Base-by-base conservation (phyloP, 257 asterid species). In the Jaltomata sinuosa region DNA sequence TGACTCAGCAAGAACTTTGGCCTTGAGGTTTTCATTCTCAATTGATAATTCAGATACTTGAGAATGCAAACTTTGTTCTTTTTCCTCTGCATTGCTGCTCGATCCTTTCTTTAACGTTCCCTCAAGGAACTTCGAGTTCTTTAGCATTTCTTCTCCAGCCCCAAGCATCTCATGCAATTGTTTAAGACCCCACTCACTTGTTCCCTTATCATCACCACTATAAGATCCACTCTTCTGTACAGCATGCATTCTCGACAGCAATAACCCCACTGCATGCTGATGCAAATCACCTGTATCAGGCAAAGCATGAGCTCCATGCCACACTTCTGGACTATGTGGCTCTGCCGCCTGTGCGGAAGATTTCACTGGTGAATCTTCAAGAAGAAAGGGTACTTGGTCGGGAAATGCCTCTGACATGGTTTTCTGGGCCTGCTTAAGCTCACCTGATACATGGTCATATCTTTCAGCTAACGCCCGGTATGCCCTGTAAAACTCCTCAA, bases 361-460 rank as follows among this genome's bases (percentile, higher is more conserved):
- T 82, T 87, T 92, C 49, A 91, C 83, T 84, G 94, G 90, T 12
- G 97, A 90, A 82, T 92, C 97, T 21, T 93, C 98, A 4, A 91
- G 88, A 38, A 89, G 90, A 59, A 89, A 90, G 29, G 97, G 97
- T 31, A 91, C 86, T 87, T 97, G 94, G 79, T 97, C 93, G 19
- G 99, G 98, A 84, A 97, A 94, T 10, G 94, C 98, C 83, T 91
- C 91, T 11, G 97, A 93, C 86, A 97, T 89, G 36, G 98, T 91
- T 83, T 88, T 86, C 62, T 95, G 99, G 83, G 97, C 98, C 55
- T 93, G 97, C 74, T 97, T 94, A 79, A 97, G 97, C 86, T 95
- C 98, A 15, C 98, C 98, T 3, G 97, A 91, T 78, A 97, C 94
- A 77, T 81, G 84, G 31, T 81, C 84, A n/a, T 64, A 69, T n/a